Conservation (phyloP, 371 early-diverging fungal genomes). For the Nematocida ausubeli region DNA sequence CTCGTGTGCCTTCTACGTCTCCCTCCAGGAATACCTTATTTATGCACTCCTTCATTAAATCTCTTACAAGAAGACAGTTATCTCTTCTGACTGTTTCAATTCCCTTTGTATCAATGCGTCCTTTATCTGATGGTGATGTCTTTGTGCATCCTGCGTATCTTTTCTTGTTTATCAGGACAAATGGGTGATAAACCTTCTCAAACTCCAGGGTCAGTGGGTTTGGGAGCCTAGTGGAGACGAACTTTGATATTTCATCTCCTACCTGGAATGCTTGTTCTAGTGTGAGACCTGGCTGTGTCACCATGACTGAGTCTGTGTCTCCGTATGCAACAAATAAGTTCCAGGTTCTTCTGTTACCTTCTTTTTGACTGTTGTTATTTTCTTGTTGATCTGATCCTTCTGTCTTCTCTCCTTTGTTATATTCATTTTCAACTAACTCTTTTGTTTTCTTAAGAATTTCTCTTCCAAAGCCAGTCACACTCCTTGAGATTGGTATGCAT, state of each 20-base stretch:
- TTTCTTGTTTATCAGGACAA: constrained; percentile 95
- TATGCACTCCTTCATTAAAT: constrained; percentile 85
- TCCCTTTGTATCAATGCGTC: constrained; percentile 95
- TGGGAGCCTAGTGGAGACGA: constrained; percentile 79
- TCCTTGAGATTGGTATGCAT: constrained; percentile 91
- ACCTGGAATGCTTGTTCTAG: constrained; percentile 73
- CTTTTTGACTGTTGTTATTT: background rate
- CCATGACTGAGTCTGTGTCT: constrained; percentile 99
- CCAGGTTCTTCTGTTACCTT: background rate
- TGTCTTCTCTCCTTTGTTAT: constrained; percentile 67
- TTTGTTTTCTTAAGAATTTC: constrained; percentile 91
- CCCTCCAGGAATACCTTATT: constrained; percentile 82
- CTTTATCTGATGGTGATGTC: constrained; percentile 78
- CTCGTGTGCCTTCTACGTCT: constrained; percentile 80
- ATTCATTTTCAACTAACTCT: constrained; percentile 78
- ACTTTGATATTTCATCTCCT: constrained; percentile 70
- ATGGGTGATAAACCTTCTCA: constrained; percentile 96
- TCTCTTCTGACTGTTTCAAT: constrained; percentile 99
- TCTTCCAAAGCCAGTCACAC: constrained; percentile 93
- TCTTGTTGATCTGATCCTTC: background rate
- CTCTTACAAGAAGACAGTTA: constrained; percentile 86
- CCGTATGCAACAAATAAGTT: constrained; percentile 84
- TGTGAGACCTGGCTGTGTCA: constrained; percentile 79
- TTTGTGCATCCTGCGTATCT: constrained; percentile 84
- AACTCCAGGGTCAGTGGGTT: constrained; percentile 95